Evolutionary conservation across 768 basidiomycete species (phyloP), one percentile per base, ranked within the genome.

Genomic region (Suillus placidus): DNA sequence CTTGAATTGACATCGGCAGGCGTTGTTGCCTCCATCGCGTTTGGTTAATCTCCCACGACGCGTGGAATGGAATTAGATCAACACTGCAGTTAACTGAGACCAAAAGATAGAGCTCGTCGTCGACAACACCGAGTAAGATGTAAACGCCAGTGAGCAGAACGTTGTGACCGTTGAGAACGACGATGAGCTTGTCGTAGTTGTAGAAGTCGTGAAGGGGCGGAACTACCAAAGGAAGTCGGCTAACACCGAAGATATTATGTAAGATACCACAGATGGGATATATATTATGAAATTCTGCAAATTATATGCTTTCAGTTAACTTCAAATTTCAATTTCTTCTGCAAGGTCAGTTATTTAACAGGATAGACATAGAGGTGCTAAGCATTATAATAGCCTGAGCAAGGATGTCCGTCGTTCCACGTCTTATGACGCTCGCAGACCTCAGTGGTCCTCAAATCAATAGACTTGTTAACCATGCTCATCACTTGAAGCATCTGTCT

Each of bases 391-490:
- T 26, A 51, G 51, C 26, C 26, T 26, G 26, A 26, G 26, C 4
- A 18, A 54, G 43, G 12, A 77, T 77, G 76, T 63, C 71, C 18
- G 71, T 70, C 9, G 76, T 82, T 62, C 93, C 91, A 0, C 93
- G 93, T 76, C 82, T 97, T 2, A 86, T 96, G 85, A 92, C 93
- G 10, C 83, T 97, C 69, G 97, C 95, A 4, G 96, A 98, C 81
- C 86, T 98, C 23, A 84, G 85, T 40, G 88, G 85, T 16, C 82
- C 84, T 2, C 92, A 97, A 73, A 93, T 99, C 47, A 73, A 82
- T 56, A 83, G 84, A 2, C 73, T 94, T 40, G 76, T 98, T 43
- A 71, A 74, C 2, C 88, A 91, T 73, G 87, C 96, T 0, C 80
- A 87, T 69, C 67, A 79, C 26, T 84, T 93, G 67, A 94, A 94